Percentiles rank a stretch among this genome's conserved stretches.
Evolutionary conservation across 1,284 basidiomycete species (phyloP).

Genomic region (Puccinia horiana): DNA sequence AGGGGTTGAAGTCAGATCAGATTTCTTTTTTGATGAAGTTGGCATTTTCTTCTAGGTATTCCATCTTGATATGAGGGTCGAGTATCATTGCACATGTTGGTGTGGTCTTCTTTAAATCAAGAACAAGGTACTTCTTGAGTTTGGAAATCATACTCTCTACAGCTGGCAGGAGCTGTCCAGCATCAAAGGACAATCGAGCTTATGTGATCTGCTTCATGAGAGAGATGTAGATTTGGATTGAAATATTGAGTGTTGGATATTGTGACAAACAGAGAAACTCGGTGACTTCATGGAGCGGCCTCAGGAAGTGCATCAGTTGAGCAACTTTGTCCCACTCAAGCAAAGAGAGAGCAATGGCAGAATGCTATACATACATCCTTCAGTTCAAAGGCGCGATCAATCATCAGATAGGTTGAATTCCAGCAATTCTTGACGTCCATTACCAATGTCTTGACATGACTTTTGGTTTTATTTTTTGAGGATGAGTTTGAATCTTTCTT

Average conservation of each 20-base stretch:
- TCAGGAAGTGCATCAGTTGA: background rate
- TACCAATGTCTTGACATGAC: background rate
- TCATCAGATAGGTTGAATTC: slow-evolving; percentile 12
- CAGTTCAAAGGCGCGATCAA: background rate
- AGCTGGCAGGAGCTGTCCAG: too few relatives aligned
- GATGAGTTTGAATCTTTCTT: background rate
- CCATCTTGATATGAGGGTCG: background rate
- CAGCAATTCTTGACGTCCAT: background rate
- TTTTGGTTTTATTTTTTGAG: background rate
- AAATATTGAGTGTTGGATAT: too few relatives aligned
- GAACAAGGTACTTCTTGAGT: background rate
- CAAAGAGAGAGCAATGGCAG: background rate
- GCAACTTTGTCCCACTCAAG: slow-evolving; percentile 9
- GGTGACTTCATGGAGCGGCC: background rate
- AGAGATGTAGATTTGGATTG: too few relatives aligned
- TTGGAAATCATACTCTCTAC: too few relatives aligned
- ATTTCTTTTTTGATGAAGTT: too few relatives aligned
- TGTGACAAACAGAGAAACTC: too few relatives aligned
- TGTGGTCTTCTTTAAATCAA: background rate
- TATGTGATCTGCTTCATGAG: too few relatives aligned
- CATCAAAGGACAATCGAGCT: too few relatives aligned
- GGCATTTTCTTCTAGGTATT: background rate
- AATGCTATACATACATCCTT: background rate
- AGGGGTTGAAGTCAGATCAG: too few relatives aligned
- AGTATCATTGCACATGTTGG: background rate